Percentiles rank a stretch among this genome's conserved stretches.
Conservation (phyloP, 352 stramenopile species). For the Globisporangium apiculatum region DNA sequence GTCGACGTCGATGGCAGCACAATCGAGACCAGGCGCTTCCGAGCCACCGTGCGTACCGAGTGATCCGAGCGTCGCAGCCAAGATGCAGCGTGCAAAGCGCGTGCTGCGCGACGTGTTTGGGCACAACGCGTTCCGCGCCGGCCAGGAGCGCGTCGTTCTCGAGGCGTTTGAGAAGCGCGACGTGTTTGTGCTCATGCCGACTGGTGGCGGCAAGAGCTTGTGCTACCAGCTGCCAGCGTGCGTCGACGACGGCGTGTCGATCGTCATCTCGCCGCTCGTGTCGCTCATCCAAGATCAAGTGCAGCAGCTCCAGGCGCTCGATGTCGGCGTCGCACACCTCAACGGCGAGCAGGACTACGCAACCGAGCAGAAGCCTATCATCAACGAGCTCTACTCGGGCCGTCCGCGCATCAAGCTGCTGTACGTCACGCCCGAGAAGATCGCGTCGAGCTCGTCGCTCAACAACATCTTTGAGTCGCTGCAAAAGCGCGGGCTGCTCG, state of each 20-base stretch:
- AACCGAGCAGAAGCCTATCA: slow-evolving; percentile 81
- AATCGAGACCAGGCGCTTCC: slow-evolving; percentile 7
- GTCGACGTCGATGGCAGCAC: slow-evolving; percentile 3
- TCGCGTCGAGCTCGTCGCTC: slow-evolving; percentile 84
- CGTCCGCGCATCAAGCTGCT: slow-evolving; percentile 93
- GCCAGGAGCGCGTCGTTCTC: slow-evolving; percentile 94
- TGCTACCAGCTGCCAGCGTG: slow-evolving; percentile 96
- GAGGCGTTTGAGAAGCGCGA: slow-evolving; percentile 90
- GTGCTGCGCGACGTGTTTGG: slow-evolving; percentile 91
- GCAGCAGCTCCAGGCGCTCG: slow-evolving; percentile 88
- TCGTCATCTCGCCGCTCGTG: slow-evolving; percentile 98
- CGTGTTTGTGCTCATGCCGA: slow-evolving; percentile 99
- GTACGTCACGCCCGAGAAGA: slow-evolving; percentile 98
- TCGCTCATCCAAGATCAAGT: slow-evolving; percentile 99
- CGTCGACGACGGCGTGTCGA: slow-evolving; percentile 88
- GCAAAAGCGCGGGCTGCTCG: slow-evolving; percentile 79
- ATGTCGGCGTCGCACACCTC: slow-evolving; percentile 84
- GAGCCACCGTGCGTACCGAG: slow-evolving; percentile 31
- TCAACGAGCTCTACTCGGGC: slow-evolving; percentile 79
- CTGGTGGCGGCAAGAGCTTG: slow-evolving; percentile 97
- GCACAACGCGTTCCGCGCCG: slow-evolving; percentile 92
- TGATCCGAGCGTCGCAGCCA: slow-evolving; percentile 45
- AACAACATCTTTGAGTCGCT: slow-evolving; percentile 82
- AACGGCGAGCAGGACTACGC: slow-evolving; percentile 87
- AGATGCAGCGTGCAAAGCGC: slow-evolving; percentile 62